Evolutionary conservation across 2,329 filamentous ascomycete species (phyloP).

Genomic region (Hypoxylon sp.): DNA sequence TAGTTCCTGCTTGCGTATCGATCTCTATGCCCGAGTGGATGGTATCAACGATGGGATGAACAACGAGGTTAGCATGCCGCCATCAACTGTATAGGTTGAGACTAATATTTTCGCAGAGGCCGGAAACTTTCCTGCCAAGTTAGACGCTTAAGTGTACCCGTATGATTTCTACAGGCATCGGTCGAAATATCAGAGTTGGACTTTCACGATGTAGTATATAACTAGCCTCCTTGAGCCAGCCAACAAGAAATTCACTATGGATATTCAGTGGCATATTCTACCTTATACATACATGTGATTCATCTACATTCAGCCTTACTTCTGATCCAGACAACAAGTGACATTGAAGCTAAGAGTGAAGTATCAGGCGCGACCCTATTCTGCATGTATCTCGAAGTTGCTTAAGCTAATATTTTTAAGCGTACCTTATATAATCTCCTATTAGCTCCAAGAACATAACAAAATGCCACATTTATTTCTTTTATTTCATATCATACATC

Average conservation of each 20-base stretch:
- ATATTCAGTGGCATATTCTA: conserved; percentile 10
- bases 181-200: conserved; percentile 34
- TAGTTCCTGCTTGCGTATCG: conserved; percentile 98
- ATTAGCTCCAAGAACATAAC: neutral
- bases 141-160: conserved; percentile 67
- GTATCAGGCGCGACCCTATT: conserved; percentile 4
- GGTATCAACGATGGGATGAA: conserved; percentile 96
- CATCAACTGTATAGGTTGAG: conserved; percentile 38
- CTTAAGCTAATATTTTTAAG: neutral
- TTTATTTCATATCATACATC: neutral
- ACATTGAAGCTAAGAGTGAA: neutral
- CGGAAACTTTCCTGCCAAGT: conserved; percentile 77
- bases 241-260: conserved; percentile 46
- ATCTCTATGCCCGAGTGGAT: conserved; percentile 95
- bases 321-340: neutral
- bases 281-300: conserved; percentile 26
- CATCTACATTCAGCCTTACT: neutral
- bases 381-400: conserved; percentile 1
- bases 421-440: neutral
- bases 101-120: conserved; percentile 65
- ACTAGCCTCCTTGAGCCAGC: conserved; percentile 46
- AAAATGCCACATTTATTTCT: neutral
- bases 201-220: conserved; percentile 51
- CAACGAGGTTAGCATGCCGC: conserved; percentile 82
- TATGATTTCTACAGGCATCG: conserved; percentile 23